phyloP scores from a whole-genome alignment of 73 alveolate species.

The Paramecium bursaria region DNA sequence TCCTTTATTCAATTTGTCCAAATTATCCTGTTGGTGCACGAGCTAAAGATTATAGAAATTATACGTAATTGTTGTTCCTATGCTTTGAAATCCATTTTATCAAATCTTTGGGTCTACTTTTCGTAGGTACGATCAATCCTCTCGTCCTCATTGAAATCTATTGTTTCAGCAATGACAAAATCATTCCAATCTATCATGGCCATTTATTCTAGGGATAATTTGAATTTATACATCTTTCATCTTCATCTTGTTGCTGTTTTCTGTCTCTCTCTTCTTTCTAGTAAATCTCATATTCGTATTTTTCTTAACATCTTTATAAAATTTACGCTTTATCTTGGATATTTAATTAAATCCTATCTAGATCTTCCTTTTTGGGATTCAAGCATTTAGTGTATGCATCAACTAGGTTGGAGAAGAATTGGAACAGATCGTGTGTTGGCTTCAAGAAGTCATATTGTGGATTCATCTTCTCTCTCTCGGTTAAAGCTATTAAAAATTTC shows the following conservation, averaged over 20 bases:
- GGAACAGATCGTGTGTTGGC: constrained; percentile 96
- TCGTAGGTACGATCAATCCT: constrained; percentile 71
- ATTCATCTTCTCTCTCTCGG: constrained; percentile 92
- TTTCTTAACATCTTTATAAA: constrained; percentile 61
- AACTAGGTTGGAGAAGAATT: constrained; percentile 92
- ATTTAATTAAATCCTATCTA: constrained; percentile 68
- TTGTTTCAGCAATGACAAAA: constrained; percentile 92
- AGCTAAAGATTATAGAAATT: not conserved
- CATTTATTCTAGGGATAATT: constrained; percentile 54
- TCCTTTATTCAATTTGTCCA: constrained; percentile 71
- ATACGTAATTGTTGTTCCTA: constrained; percentile 63
- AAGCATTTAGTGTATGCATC: constrained; percentile 93
- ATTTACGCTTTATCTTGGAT: constrained; percentile 49
- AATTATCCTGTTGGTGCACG: constrained; percentile 63
- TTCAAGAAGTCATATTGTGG: constrained; percentile 96
- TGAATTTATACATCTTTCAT: constrained; percentile 69
- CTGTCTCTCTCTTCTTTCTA: constrained; percentile 79
- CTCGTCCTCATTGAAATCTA: constrained; percentile 94
- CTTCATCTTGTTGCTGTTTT: constrained; percentile 80
- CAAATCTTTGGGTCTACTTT: constrained; percentile 72
- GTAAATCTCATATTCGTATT: constrained; percentile 80
- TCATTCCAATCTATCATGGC: constrained; percentile 97
- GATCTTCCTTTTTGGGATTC: constrained; percentile 84
- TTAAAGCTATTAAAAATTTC: constrained; percentile 92
- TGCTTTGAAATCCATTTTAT: constrained; percentile 70